Evolutionary conservation across 1,139 yeast genomes (phyloP).

Genomic region (Pneumocystis jirovecii): DNA sequence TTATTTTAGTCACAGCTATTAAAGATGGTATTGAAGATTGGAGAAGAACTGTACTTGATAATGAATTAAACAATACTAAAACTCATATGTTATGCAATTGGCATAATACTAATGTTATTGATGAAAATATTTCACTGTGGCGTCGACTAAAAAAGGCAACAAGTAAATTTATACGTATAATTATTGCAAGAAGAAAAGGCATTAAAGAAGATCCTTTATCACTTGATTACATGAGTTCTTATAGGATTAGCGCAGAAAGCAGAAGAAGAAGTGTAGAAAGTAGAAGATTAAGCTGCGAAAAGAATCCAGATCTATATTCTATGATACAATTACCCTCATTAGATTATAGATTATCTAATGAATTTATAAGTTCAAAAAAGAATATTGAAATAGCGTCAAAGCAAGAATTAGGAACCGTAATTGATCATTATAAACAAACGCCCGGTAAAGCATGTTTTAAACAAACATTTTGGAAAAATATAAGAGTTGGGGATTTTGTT

Average conservation of each 20-base stretch:
- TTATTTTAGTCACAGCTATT: constrained; percentile 72
- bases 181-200: constrained; percentile 13
- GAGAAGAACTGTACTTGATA: constrained; percentile 62
- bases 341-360: neutral
- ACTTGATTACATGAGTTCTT: constrained; percentile 7
- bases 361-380: neutral
- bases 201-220: constrained; percentile 10
- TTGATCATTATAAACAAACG: constrained; percentile 23
- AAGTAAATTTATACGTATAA: constrained; percentile 20
- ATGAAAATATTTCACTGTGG: constrained; percentile 50
- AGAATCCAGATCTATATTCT: constrained; percentile 4
- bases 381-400: constrained; percentile 11
- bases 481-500: constrained; percentile 76
- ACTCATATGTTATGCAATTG: constrained; percentile 63
- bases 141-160: constrained; percentile 44
- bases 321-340: neutral
- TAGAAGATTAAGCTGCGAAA: constrained; percentile 6
- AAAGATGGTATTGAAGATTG: constrained; percentile 94
- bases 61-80: constrained; percentile 73
- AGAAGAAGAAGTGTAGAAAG: constrained; percentile 4
- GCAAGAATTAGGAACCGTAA: constrained; percentile 17
- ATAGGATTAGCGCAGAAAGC: constrained; percentile 6
- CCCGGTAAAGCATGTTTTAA: constrained; percentile 38
- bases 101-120: constrained; percentile 62
- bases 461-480: constrained; percentile 73